A percentile compares a stretch with the other conserved stretches of the same genome.
phyloP scores from a whole-genome alignment of 306 rosid species.

The Gastrolobium bilobum region DNA sequence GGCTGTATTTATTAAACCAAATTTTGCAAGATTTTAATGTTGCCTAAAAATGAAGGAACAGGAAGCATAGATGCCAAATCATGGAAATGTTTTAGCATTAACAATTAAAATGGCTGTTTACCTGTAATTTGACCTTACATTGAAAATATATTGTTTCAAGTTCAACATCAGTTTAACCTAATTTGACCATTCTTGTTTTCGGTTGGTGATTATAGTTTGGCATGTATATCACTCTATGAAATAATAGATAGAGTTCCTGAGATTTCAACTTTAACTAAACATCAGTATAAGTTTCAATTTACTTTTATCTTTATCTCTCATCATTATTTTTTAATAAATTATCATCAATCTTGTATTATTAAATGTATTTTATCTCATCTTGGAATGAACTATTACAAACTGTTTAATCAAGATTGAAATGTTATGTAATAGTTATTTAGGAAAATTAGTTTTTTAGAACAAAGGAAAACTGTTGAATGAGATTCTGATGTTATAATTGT shows the following conservation, averaged over 20 bases:
- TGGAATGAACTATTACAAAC: conserved; percentile 35
- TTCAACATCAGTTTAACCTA: not conserved
- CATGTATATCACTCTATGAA: not conserved
- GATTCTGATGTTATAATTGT: conserved; percentile 38
- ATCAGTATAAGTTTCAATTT: not conserved
- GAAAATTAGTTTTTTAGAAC: conserved; percentile 8
- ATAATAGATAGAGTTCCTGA: not conserved
- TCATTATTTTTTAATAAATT: not conserved
- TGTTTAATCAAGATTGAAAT: conserved; percentile 18
- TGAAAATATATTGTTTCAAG: not conserved
- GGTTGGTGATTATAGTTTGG: not conserved
- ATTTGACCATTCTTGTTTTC: not conserved
- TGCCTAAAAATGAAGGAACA: not conserved
- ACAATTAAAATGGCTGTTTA: conserved; percentile 3
- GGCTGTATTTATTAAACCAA: conserved; percentile 8
- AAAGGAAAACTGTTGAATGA: not conserved
- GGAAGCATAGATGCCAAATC: conserved; percentile 25
- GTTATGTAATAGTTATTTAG: conserved; percentile 8
- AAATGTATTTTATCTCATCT: conserved; percentile 6
- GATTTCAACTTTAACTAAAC: not conserved
- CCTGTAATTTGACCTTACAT: not conserved
- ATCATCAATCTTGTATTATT: not conserved
- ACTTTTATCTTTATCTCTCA: not conserved
- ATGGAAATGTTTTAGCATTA: conserved; percentile 11
- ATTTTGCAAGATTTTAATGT: not conserved